Percentiles rank a stretch among this genome's conserved stretches.
phyloP scores from a whole-genome alignment of 805 yeast genomes.

The Sungouiella thailandica region DNA sequence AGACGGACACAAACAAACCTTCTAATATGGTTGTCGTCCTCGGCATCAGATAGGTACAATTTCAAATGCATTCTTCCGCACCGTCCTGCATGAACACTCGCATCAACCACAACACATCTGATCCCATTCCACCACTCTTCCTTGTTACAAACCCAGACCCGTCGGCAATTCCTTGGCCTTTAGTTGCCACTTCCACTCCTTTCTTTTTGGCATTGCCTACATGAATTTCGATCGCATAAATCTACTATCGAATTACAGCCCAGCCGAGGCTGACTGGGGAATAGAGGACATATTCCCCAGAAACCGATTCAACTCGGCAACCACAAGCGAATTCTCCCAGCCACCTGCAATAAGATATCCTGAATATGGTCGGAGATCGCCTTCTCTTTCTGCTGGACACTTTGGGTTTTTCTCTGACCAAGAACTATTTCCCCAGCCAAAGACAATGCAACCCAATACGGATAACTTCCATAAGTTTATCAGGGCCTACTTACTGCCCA shows the following conservation, averaged over 20 bases:
- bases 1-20: no score
- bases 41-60: no score
- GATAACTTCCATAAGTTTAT: conserved; percentile 20
- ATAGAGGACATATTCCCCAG: conserved; percentile 14
- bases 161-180: no score
- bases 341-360: conserved; percentile 4
- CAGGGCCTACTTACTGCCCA: conserved; percentile 22
- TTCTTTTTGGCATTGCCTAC: no score
- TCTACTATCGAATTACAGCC: conserved; percentile 9
- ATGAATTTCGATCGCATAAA: conserved; percentile 9
- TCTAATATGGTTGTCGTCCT: no score
- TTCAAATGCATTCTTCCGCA: no score
- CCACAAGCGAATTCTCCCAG: conserved; percentile 17
- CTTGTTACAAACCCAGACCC: no score
- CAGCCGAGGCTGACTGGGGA: conserved; percentile 21
- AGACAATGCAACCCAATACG: conserved; percentile 2
- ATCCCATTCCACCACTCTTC: background rate
- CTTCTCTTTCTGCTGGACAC: background rate
- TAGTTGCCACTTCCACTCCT: no score
- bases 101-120: conserved; percentile 3
- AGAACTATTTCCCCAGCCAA: background rate
- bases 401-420: background rate
- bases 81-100: conserved; percentile 3
- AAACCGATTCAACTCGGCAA: conserved; percentile 10
- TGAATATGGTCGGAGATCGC: background rate